Evolutionary conservation across 2,329 filamentous ascomycete species (phyloP).

Genomic region (Diplodia mutila): DNA sequence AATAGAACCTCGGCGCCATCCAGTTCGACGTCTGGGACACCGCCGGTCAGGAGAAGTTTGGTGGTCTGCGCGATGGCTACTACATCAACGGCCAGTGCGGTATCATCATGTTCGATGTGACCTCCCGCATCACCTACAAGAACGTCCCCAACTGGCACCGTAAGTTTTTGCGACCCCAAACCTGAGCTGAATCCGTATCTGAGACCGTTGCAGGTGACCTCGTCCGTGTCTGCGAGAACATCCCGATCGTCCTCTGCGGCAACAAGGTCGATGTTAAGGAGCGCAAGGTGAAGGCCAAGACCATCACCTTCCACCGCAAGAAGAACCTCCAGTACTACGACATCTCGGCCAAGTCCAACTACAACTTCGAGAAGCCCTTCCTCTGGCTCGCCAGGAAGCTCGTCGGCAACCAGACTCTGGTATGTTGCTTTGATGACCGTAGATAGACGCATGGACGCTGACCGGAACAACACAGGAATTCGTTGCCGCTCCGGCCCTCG

Average conservation of each 20-base stretch:
- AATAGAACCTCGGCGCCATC: slow-evolving; percentile 86
- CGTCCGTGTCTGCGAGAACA: slow-evolving; percentile 98
- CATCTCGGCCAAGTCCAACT: slow-evolving; percentile 99
- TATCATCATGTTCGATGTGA: slow-evolving; percentile 99
- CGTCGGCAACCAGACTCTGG: slow-evolving; percentile 85
- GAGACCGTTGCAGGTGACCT: slow-evolving; percentile 72
- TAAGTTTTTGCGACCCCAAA: slow-evolving; percentile 54
- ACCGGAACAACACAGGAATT: slow-evolving; percentile 71
- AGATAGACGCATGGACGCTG: slow-evolving; percentile 31
- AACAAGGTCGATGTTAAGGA: slow-evolving; percentile 99
- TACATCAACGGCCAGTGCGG: slow-evolving; percentile 99
- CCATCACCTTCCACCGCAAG: slow-evolving; percentile 99
- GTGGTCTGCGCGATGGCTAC: slow-evolving; percentile 98
- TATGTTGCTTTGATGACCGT: slow-evolving; percentile 52
- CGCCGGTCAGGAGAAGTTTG: slow-evolving; percentile 98
- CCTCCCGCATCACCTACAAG: slow-evolving; percentile 99
- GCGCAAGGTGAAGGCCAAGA: slow-evolving; percentile 99
- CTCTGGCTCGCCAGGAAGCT: slow-evolving; percentile 99
- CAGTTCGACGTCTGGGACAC: slow-evolving; percentile 99
- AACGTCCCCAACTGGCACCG: slow-evolving; percentile 99
- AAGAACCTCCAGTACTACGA: slow-evolving; percentile 99
- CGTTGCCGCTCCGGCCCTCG: slow-evolving; percentile 91
- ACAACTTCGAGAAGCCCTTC: slow-evolving; percentile 99
- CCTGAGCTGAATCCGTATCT: background rate
- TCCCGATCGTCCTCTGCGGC: slow-evolving; percentile 95